These are phyloP conservation scores for Teunomyces gatunensis DNA, from an alignment of 805 yeast genomes.

Conservation along the genomic window DNA sequence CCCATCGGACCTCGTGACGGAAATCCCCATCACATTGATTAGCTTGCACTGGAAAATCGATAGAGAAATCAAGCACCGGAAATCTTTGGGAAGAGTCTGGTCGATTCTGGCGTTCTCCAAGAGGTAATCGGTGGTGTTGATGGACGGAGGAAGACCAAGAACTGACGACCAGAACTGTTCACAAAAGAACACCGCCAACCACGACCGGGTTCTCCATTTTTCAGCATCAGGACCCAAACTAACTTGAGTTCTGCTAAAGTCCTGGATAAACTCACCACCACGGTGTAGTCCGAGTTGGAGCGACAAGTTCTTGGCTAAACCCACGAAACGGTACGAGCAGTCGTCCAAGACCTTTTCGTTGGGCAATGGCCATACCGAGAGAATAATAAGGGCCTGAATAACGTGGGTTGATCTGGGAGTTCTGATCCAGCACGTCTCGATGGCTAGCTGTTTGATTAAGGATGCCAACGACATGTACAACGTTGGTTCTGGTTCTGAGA, in stretches of 20 bases:
- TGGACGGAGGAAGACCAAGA: conserved; percentile 82
- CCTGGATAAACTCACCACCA: conserved; percentile 82
- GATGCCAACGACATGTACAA: conserved; percentile 73
- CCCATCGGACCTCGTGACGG: conserved; percentile 85
- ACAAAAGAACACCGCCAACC: conserved; percentile 84
- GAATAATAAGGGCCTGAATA: conserved; percentile 81
- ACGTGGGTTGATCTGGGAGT: conserved; percentile 94
- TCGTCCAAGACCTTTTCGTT: conserved; percentile 91
- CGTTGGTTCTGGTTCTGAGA: conserved; percentile 84
- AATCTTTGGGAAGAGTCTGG: conserved; percentile 59
- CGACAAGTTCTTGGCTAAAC: conserved; percentile 79
- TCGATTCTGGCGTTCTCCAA: conserved; percentile 77
- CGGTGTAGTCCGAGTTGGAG: conserved; percentile 87
- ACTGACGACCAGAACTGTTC: conserved; percentile 91
- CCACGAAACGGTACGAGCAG: conserved; percentile 84
- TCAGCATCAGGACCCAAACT: conserved; percentile 83
- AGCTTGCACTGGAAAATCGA: conserved; percentile 82
- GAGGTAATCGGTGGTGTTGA: conserved; percentile 74
- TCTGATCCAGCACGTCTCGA: conserved; percentile 88
- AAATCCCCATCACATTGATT: conserved; percentile 82
- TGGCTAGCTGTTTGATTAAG: conserved; percentile 79
- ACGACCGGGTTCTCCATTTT: conserved; percentile 89
- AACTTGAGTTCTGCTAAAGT: conserved; percentile 86
- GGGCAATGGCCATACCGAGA: conserved; percentile 90
- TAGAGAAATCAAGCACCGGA: conserved; percentile 68